Conservation (phyloP, 495 filamentous ascomycete species). For the Hypoxylon fuscum region DNA sequence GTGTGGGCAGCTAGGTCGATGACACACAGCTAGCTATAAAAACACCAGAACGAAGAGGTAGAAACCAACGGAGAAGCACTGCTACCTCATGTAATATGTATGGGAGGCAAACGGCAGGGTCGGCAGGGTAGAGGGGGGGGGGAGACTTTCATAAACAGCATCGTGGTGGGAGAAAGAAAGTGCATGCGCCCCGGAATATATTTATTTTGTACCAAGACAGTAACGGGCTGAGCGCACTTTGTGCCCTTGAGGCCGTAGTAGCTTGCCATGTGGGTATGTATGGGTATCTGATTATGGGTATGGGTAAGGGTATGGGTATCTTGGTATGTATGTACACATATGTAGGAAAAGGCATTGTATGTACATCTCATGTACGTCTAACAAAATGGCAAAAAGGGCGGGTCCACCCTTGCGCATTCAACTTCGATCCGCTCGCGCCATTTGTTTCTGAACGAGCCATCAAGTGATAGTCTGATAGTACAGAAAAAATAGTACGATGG, state of each 20-base stretch:
- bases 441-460: constrained; percentile 29
- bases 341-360: neutral
- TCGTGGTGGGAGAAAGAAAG: constrained; percentile 21
- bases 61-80: constrained; percentile 20
- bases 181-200: constrained; percentile 16
- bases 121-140: constrained; percentile 5
- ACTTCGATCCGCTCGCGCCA: constrained; percentile 31
- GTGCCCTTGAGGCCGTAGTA: constrained; percentile 16
- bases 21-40: constrained; percentile 7
- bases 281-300: too few species aligned
- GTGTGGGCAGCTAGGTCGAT: constrained; percentile 3
- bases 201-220: constrained; percentile 33
- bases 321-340: neutral
- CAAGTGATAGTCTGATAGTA: constrained; percentile 31
- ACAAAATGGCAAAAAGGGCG: constrained; percentile 11
- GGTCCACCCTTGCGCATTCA: constrained; percentile 22
- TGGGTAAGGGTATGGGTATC: too few species aligned
- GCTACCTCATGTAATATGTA: constrained; percentile 14
- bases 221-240: neutral
- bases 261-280: neutral
- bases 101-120: constrained; percentile 2
- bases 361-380: neutral
- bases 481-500: constrained; percentile 34
- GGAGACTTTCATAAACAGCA: constrained; percentile 21
- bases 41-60: constrained; percentile 15